Base-by-base conservation (phyloP, 2,329 filamentous ascomycete genomes). In the Exophiala mesophila region DNA sequence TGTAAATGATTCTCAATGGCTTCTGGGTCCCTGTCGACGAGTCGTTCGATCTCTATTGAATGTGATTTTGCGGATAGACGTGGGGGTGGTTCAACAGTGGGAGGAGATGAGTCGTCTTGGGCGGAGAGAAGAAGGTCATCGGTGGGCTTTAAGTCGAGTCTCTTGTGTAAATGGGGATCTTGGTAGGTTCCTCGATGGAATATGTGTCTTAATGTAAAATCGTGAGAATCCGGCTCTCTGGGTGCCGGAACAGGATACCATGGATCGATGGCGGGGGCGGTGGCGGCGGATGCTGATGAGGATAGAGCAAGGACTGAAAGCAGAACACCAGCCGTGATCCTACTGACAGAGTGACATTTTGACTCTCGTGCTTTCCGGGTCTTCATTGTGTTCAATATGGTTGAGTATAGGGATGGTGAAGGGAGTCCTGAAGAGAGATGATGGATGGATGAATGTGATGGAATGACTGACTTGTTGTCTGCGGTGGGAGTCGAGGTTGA, bases 151-250 rank as follows among this genome's bases (percentile, higher is more conserved):
- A 46, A 42, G 62, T 97, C 88, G 48, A 83, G 73, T 55, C 79
- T 82, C 45, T 83, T 76, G 63, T 96, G 87, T 12, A 96, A 76
- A 4, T 74, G 66, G 2, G 89, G 89, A 55, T 94, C 78, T 54
- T 76, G 70, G 63, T 90, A 77, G 29, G 87, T 85, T 45, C 90
- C 90, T 67, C 95, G 89, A 62, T 96, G 89, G 66, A 87, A 92
- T 58, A 97, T 82, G 65, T 98, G 90, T 57, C 88, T 82, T 43
- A 98, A 77, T 5, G 75, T 80, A 69, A 56, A 56, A 31, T 54
- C 49, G 30, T 54, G 49, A n/a, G 36, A 45, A 21, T 46, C 21
- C 18, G 44, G 40, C 36, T 42, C 21, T 31, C 41, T 44, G 6
- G 52, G 47, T 31, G 26, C 30, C 18, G 50, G 50, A n/a, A 49